Evolutionary conservation across 352 stramenopile genomes (phyloP).

Genomic region (Aphanomyces stellatus): DNA sequence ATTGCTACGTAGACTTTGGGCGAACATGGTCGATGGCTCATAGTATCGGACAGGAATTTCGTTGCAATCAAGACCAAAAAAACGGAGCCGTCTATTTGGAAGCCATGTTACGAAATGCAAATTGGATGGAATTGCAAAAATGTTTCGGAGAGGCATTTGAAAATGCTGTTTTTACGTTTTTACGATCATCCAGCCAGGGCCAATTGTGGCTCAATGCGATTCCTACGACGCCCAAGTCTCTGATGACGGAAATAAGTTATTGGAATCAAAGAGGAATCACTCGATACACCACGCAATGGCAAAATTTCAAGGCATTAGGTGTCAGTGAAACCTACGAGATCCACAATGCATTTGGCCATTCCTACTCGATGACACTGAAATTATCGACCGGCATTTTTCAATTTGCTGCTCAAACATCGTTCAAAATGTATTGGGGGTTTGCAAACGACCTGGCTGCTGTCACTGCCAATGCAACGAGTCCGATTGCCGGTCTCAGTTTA

Average conservation of each 20-base stretch:
- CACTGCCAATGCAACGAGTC: not conserved
- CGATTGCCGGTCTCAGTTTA: not conserved
- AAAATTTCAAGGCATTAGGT: slow-evolving; percentile 16
- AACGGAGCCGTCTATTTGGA: not conserved
- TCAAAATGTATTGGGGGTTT: not conserved
- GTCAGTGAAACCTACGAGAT: slow-evolving; percentile 10
- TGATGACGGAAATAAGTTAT: not conserved
- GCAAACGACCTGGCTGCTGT: too few relatives aligned
- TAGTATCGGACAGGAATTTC: not conserved
- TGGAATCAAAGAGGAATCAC: not conserved
- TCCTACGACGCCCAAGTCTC: not conserved
- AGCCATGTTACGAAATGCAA: not conserved
- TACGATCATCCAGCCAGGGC: not conserved
- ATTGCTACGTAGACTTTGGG: not conserved
- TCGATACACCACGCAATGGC: slow-evolving; percentile 1
- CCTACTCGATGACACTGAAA: not conserved
- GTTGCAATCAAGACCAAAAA: not conserved
- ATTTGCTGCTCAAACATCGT: not conserved
- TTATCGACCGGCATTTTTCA: not conserved
- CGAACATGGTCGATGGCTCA: not conserved
- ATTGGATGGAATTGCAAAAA: not conserved
- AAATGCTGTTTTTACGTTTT: not conserved
- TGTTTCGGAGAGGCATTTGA: not conserved
- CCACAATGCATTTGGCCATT: slow-evolving; percentile 8
- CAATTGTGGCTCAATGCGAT: not conserved